Evolutionary conservation across 2,329 filamentous ascomycete species (phyloP).

Genomic region (Alternaria gansuensis): DNA sequence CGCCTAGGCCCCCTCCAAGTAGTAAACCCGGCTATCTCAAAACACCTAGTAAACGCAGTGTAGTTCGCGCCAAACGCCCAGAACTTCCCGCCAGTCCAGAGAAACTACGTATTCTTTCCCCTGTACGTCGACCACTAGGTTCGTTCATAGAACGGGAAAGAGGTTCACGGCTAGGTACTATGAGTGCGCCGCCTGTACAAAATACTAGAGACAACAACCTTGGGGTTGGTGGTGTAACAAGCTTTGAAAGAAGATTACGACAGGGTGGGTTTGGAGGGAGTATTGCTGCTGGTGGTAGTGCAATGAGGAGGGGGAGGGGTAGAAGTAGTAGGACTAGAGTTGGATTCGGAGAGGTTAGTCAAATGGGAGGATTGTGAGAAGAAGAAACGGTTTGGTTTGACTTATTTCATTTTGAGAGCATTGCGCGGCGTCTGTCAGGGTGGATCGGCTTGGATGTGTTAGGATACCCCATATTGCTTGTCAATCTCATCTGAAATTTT

Average conservation of each 20-base stretch:
- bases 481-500: neutral
- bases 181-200: slow-evolving; percentile 46
- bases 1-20: slow-evolving; percentile 31
- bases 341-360: slow-evolving; percentile 19
- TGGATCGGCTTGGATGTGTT: slow-evolving; percentile 6
- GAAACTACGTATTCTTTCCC: slow-evolving; percentile 26
- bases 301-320: neutral
- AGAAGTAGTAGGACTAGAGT: slow-evolving; percentile 7
- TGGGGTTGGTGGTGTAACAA: slow-evolving; percentile 35
- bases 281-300: slow-evolving; percentile 17
- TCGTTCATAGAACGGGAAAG: slow-evolving; percentile 7
- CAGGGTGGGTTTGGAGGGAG: slow-evolving; percentile 41
- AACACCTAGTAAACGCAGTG: slow-evolving; percentile 56
- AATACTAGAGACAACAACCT: slow-evolving; percentile 7
- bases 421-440: slow-evolving; percentile 1
- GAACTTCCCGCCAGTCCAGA: slow-evolving; percentile 40
- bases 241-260: slow-evolving; percentile 46
- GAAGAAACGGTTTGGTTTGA: neutral
- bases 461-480: slow-evolving; percentile 14
- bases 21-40: slow-evolving; percentile 55
- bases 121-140: slow-evolving; percentile 10
- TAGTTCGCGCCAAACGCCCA: slow-evolving; percentile 47
- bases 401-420: neutral
- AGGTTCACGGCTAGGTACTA: slow-evolving; percentile 25
- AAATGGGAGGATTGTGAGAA: slow-evolving; percentile 9